Base-by-base conservation (phyloP, 805 yeast genomes). In the Candida rishiriensis region DNA sequence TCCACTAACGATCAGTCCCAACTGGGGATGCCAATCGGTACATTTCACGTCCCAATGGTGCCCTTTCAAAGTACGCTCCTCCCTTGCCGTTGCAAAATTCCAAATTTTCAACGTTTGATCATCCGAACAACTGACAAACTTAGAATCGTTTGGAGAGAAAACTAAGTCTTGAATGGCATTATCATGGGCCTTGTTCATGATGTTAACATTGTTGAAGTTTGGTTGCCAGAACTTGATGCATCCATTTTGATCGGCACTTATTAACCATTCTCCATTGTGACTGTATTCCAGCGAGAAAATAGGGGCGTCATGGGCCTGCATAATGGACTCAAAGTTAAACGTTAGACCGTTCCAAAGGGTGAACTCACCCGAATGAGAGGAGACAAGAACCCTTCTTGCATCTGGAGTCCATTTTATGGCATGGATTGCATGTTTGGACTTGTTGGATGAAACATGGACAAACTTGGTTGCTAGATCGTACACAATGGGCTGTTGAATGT, bases 41-140 rank as follows among this genome's bases (percentile, higher is more conserved):
- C 90, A 81, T 61, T 93, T 93, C 17, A 93, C 97, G 65, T 93
- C 99, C 99, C 99, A 93, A 62, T 95, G 96, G 66, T 93, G 99
- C 2, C 98, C 98, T 18, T 81, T 75, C 43, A 93, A 70, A 0
- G 79, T 72, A 39, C 86, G 68, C 60, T 93, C 99, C 54, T 88
- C 93, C 46, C 76, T 70, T 32, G 93, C 93, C 58, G 85, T 87
- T 59, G 87, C 84, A 66, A 93, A 93, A 65, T 90, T 88, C 97
- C 98, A 93, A 33, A 93, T 83, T 61, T 93, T 95, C 48, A 91
- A 70, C 6, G 84, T 76, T 41, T 88, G 85, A 64, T 93, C 99
- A 66, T 93, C 99, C 15, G 95, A 85, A 52, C 95, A 86, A 1
- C 96, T 86, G n/a, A 89, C 86, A 64, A 90, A 93, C 61, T 89